These are phyloP conservation scores for Endocalyx cinctus DNA, from an alignment of 2,329 filamentous ascomycete genomes.

Conservation along the genomic window DNA sequence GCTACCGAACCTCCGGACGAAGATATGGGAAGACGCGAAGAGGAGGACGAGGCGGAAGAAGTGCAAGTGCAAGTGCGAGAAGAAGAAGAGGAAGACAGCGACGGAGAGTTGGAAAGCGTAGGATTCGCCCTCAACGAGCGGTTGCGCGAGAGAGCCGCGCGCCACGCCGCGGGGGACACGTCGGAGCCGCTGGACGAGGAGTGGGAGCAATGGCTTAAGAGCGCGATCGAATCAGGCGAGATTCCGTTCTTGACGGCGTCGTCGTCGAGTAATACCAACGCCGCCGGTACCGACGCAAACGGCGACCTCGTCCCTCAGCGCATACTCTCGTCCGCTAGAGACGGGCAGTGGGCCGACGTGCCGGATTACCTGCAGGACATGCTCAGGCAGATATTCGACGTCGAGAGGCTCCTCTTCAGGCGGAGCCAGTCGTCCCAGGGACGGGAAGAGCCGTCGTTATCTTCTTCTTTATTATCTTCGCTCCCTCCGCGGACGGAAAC, in stretches of 20 bases:
- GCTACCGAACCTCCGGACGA: too few relatives aligned
- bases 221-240: conserved; percentile 60
- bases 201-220: conserved; percentile 72
- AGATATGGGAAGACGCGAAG: conserved; percentile 45
- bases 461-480: too few relatives aligned
- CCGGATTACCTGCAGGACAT: conserved; percentile 51
- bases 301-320: conserved; percentile 46
- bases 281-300: too few relatives aligned
- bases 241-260: conserved; percentile 44
- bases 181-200: conserved; percentile 62
- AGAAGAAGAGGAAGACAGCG: conserved; percentile 51
- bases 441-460: too few relatives aligned
- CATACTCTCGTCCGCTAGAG: conserved; percentile 51
- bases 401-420: conserved; percentile 28
- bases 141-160: conserved; percentile 59
- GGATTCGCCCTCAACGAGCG: conserved; percentile 60
- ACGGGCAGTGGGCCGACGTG: conserved; percentile 53
- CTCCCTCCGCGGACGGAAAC: too few relatives aligned
- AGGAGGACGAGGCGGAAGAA: conserved; percentile 50
- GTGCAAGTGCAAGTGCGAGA: too few relatives aligned
- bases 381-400: conserved; percentile 43
- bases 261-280: conserved; percentile 32
- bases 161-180: conserved; percentile 55
- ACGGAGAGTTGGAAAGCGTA: conserved; percentile 51
- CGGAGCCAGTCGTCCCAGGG: too few relatives aligned